Evolutionary conservation across 2,329 filamentous ascomycete species (phyloP), one percentile per base, ranked within the genome.

Genomic region (Coniosporium tulheliwenetii): DNA sequence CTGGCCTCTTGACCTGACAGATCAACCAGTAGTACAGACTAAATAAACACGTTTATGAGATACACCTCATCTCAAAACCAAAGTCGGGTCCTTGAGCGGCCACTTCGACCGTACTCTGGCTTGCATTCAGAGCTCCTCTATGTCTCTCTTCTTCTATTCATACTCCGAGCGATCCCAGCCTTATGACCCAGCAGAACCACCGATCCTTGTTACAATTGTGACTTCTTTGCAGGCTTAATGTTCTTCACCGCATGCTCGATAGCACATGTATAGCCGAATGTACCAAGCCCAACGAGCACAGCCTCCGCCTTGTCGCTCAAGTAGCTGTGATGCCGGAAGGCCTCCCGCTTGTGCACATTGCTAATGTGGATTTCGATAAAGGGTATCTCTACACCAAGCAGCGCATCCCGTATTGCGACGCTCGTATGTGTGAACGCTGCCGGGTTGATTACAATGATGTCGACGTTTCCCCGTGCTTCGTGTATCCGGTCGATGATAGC

Each of bases 281-380:
- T 56, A 0, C 65, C 65, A 54, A 87, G 48, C 0, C 82, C 82
- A 48, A 77, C 79, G 43, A 89, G 77, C 8, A 86, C 76, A 0
- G 76, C 82, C 19, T 72, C 70, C 0, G 82, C 82, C 64, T 85
- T 86, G 55, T 87, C 82, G 48, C 73, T 77, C 47, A 87, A 63
- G 52, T 80, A 85, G 47, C 78, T 84, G 47, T 80, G 75, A 48
- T 76, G 71, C 40, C 82, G 66, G 51, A 74, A 87, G 1, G 66
- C 51, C 61, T 87, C 83, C 8, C 83, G 60, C 29, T 74, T 71
- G 57, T 87, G 81, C 2, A 86, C 72, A 56, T 87, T 87, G 41
- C 69, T 77, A 30, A 86, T 70, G 55, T 87, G 82, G n/a, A 85
- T 58, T 61, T 89, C 83, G 37, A 87, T 65, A 50, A 86, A 87